These are phyloP conservation scores for Datura wrightii DNA, from an alignment of 257 asterid genomes.

Conservation along the genomic window DNA sequence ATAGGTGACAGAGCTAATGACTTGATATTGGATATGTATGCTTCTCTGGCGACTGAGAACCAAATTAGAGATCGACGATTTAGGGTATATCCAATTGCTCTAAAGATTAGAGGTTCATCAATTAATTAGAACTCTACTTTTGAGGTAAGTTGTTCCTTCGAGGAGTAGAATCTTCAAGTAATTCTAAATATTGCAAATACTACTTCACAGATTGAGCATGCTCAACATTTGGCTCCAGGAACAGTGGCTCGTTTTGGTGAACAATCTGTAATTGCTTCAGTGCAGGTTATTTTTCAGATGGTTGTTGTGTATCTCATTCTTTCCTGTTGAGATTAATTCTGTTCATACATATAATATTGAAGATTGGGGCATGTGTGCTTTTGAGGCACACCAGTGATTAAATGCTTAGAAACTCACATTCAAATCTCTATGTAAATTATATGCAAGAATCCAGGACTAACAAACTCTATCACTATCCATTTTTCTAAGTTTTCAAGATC, in stretches of 20 bases:
- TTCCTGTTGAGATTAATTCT: constrained; percentile 1
- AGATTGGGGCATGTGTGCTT: not conserved
- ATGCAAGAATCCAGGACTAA: not conserved
- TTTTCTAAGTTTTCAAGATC: constrained; percentile 1
- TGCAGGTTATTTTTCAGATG: constrained; percentile 63
- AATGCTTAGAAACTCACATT: not conserved
- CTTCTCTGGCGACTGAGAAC: constrained; percentile 64
- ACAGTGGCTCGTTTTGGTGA: constrained; percentile 75
- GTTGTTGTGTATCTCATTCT: constrained; percentile 9
- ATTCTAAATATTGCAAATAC: constrained; percentile 36
- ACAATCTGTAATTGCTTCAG: constrained; percentile 79
- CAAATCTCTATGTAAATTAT: not conserved
- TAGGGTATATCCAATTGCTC: constrained; percentile 62
- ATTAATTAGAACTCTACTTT: constrained; percentile 34
- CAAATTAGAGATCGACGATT: constrained; percentile 80
- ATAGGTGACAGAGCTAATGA: constrained; percentile 93
- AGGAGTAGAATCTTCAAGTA: constrained; percentile 26
- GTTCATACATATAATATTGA: not conserved
- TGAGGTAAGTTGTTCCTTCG: constrained; percentile 6
- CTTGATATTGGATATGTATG: constrained; percentile 81
- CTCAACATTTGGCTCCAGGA: constrained; percentile 89
- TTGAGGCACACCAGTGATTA: not conserved
- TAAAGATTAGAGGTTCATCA: constrained; percentile 28
- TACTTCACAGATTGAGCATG: constrained; percentile 88
- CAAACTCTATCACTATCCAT: constrained; percentile 9